Base-by-base conservation (phyloP, 148 eudicot species). In the Vaccinium vitisidaea region DNA sequence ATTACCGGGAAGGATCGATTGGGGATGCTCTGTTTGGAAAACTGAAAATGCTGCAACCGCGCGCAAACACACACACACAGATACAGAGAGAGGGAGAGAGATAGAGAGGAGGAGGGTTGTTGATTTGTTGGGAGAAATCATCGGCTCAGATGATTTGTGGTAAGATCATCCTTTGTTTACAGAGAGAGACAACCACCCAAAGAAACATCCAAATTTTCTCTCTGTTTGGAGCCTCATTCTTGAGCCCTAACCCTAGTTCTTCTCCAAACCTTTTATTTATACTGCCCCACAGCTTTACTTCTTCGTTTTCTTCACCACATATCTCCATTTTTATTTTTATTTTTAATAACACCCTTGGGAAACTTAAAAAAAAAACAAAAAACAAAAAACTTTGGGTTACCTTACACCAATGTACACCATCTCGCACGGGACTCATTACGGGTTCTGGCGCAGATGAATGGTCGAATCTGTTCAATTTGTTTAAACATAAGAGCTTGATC, bases 221-320 rank as follows among this genome's bases (percentile, higher is more conserved):
- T 69, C 74, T 69, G 39, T 30, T 69, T 13, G 39, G 43, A 69
- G 74, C 74, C 74, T 69, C 74, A 69, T 69, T 13, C 74, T 69
- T 39, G 74, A 69, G 74, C 74, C 18, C 19, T 5, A 69, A 69
- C 74, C 74, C 74, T 69, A 69, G 2, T 27, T 27, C 0, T 7
- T 69, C 12, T 69, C 18, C 74, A 15, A 27, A 27, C 13, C 19
- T 39, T 27, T 3, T 0, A 4, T 69, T 69, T 69, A 69, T 69
- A 69, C 15, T 69, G 18, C 74, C 73, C 71, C 71, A 23, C 13
- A 8, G 18, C 5, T 23, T 61, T 23, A 0, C 71, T 23, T 65
- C 32, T 9, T 65, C 14, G 25, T n/a, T 63, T n/a, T 23, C 70
- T 8, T 27, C 27, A 12, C 70, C 5, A 6, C 63, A 0, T 9